Conservation (phyloP, 331 rosid genomes). For the Arachis monticola region DNA sequence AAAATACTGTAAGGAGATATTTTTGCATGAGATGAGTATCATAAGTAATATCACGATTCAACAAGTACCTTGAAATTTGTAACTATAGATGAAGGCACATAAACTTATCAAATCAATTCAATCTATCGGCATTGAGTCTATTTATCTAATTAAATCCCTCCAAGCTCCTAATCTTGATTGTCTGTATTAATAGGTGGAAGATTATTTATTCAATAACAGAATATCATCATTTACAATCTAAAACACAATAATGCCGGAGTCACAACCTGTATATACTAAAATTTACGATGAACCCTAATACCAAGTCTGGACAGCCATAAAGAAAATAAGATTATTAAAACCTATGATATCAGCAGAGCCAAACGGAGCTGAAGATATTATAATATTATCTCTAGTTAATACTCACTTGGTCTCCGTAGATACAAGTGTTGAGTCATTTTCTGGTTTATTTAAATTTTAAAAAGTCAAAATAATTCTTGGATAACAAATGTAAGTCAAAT, state of each 20-base stretch:
- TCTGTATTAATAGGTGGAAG: not conserved
- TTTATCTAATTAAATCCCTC: constrained; percentile 30
- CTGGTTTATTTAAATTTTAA: no score
- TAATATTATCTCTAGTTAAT: constrained; percentile 2
- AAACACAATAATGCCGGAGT: constrained; percentile 5
- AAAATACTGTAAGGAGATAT: not conserved
- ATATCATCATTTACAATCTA: constrained; percentile 7
- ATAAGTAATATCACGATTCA: not conserved
- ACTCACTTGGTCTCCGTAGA: no score
- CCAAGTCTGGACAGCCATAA: not conserved
- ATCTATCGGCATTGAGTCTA: not conserved
- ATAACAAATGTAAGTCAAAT: no score
- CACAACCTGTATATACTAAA: constrained; percentile 17
- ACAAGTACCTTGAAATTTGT: not conserved
- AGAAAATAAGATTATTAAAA: not conserved
- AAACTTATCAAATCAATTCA: not conserved
- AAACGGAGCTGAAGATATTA: constrained; percentile 10
- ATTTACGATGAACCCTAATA: not conserved
- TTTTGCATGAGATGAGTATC: constrained; percentile 1
- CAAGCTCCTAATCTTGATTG: constrained; percentile 1
- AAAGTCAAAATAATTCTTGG: no score
- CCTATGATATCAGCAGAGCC: constrained; percentile 1
- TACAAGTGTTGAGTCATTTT: no score
- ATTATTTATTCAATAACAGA: not conserved
- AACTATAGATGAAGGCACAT: constrained; percentile 16